Percentiles rank a stretch among this genome's conserved stretches.
phyloP scores from a whole-genome alignment of 2,329 filamentous ascomycete genomes.

The Cryphonectria carpinicola region DNA sequence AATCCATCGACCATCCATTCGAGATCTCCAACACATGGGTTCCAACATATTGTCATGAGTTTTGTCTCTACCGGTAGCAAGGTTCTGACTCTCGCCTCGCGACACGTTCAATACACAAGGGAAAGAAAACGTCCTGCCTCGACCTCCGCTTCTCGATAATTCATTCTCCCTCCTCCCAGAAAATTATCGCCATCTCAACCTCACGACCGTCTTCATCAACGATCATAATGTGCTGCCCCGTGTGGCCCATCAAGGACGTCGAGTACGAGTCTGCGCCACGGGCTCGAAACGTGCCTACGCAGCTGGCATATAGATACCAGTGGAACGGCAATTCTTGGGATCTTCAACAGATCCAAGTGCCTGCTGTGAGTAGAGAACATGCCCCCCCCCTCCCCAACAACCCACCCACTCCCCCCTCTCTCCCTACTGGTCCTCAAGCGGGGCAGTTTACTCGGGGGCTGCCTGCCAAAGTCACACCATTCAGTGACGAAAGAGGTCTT shows the following conservation, averaged over 20 bases:
- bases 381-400: background rate
- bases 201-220: background rate
- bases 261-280: conserved; percentile 48
- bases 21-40: no score
- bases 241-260: conserved; percentile 53
- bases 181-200: background rate
- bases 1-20: background rate
- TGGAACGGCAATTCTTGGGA: conserved; percentile 46
- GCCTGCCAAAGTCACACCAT: background rate
- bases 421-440: background rate
- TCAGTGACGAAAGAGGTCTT: background rate
- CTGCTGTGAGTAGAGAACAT: conserved; percentile 40
- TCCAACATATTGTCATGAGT: background rate
- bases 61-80: background rate
- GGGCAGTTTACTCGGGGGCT: background rate
- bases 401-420: background rate
- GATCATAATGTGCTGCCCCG: conserved; percentile 55
- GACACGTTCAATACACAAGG: background rate
- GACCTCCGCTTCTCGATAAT: background rate
- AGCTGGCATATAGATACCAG: conserved; percentile 41
- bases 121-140: background rate
- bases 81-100: background rate
- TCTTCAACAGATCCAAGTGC: conserved; percentile 38
- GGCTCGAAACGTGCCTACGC: conserved; percentile 34
- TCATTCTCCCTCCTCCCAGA: no score